Percentiles rank a stretch among this genome's conserved stretches.
Evolutionary conservation across 352 stramenopile genomes (phyloP).

Genomic region (Phytopythium chamaehyphon): DNA sequence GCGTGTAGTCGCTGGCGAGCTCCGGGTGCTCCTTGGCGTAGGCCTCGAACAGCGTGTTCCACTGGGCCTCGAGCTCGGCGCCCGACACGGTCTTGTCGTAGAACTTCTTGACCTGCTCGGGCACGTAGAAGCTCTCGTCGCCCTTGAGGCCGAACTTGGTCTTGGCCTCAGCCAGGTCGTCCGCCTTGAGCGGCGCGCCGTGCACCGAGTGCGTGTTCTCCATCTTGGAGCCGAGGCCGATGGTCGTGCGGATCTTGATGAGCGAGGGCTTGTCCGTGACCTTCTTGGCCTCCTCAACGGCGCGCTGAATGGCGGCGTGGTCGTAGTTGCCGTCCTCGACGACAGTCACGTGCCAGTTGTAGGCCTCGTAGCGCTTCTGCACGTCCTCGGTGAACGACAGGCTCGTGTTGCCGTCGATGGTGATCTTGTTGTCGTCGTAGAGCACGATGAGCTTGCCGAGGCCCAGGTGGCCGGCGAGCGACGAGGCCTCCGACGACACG

Average conservation of each 20-base stretch:
- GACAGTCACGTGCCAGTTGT: constrained; percentile 96
- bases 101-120: constrained; percentile 91
- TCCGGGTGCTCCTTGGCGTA: constrained; percentile 92
- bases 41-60: constrained; percentile 88
- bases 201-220: constrained; percentile 94
- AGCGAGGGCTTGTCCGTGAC: constrained; percentile 96
- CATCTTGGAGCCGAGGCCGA: constrained; percentile 94
- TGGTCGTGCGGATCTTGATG: constrained; percentile 98
- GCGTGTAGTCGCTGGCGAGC: constrained; percentile 92
- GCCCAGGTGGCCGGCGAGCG: constrained; percentile 96
- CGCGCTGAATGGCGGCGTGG: constrained; percentile 89
- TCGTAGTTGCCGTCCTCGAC: constrained; percentile 95
- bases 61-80: constrained; percentile 79
- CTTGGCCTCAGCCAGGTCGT: constrained; percentile 91
- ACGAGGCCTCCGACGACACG: constrained; percentile 94
- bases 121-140: constrained; percentile 91
- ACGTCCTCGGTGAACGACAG: constrained; percentile 99
- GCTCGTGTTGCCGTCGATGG: constrained; percentile 96
- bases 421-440: constrained; percentile 99
- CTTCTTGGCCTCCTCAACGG: constrained; percentile 93
- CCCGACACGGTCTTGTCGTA: constrained; percentile 85
- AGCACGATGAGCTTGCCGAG: constrained; percentile 99
- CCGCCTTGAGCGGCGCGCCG: constrained; percentile 93
- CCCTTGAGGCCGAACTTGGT: constrained; percentile 92
- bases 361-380: constrained; percentile 96